Evolutionary conservation across 805 yeast species (phyloP).

Genomic region (Ogataea henricii): DNA sequence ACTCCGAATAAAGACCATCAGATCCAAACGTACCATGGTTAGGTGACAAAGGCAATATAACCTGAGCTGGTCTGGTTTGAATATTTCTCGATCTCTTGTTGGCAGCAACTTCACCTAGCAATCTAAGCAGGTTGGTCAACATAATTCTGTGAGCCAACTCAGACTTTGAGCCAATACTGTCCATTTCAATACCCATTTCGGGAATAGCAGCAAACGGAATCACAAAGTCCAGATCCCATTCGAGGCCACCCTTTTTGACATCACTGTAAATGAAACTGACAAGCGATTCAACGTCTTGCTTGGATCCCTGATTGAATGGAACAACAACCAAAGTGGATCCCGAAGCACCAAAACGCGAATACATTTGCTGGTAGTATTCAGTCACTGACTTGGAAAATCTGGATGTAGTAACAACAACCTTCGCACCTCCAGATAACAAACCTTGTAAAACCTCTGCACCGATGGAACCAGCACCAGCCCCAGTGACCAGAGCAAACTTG

Average conservation of each 20-base stretch:
- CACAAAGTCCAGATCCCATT: constrained; percentile 96
- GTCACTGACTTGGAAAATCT: constrained; percentile 92
- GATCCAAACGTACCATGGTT: constrained; percentile 99
- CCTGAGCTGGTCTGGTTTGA: constrained; percentile 98
- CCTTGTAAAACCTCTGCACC: constrained; percentile 98
- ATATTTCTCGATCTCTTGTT: constrained; percentile 74
- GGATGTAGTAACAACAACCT: constrained; percentile 93
- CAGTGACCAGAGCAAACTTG: constrained; percentile 89
- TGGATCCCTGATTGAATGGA: constrained; percentile 98
- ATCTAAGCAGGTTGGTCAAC: constrained; percentile 92
- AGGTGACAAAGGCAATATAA: constrained; percentile 93
- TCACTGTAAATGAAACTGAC: constrained; percentile 83
- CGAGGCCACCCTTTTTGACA: constrained; percentile 84
- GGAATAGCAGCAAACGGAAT: constrained; percentile 99
- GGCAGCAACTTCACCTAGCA: constrained; percentile 86
- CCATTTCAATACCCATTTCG: constrained; percentile 96
- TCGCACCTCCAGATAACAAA: constrained; percentile 95
- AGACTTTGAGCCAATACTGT: constrained; percentile 88
- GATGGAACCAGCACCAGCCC: constrained; percentile 98
- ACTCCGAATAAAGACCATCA: constrained; percentile 98
- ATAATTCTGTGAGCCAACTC: constrained; percentile 98
- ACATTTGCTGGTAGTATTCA: constrained; percentile 92
- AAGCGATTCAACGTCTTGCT: constrained; percentile 86
- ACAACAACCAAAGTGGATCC: constrained; percentile 94
- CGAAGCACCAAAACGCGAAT: constrained; percentile 88